phyloP scores from a whole-genome alignment of 169 alveolate species.

The Plasmodium yoelii region DNA sequence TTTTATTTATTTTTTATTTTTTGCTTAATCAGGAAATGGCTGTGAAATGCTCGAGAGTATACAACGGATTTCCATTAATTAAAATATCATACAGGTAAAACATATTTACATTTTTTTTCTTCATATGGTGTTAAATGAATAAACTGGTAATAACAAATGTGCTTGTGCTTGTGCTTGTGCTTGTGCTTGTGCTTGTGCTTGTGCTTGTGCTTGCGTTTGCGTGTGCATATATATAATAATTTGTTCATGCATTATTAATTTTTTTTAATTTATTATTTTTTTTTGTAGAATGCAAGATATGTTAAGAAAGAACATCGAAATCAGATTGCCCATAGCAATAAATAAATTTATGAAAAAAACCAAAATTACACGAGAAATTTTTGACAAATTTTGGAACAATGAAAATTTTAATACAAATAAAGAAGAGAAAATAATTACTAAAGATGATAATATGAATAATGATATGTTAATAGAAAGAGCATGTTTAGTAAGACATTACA shows the following conservation, averaged over 20 bases:
- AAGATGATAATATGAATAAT: conserved; percentile 23
- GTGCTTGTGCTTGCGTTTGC: no score
- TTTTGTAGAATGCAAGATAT: conserved; percentile 57
- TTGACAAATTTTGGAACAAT: conserved; percentile 59
- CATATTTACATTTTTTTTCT: not conserved
- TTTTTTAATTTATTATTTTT: not conserved
- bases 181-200: no score
- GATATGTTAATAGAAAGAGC: conserved; percentile 8
- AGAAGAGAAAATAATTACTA: conserved; percentile 42
- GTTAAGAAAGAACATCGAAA: conserved; percentile 56
- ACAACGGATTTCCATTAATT: conserved; percentile 68
- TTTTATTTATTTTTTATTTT: not conserved
- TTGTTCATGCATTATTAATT: not conserved
- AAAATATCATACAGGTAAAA: conserved; percentile 57
- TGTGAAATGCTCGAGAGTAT: conserved; percentile 41
- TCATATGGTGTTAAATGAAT: not conserved
- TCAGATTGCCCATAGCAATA: conserved; percentile 54
- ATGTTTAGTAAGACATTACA: conserved; percentile 33
- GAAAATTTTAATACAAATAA: conserved; percentile 58
- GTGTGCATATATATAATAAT: not conserved
- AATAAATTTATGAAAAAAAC: conserved; percentile 58
- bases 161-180: no score
- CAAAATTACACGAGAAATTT: conserved; percentile 41
- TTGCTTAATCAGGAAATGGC: conserved; percentile 46
- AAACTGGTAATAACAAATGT: not conserved